Conservation (phyloP, 2,329 filamentous ascomycete species). For the Beauveria pseudobassiana region DNA sequence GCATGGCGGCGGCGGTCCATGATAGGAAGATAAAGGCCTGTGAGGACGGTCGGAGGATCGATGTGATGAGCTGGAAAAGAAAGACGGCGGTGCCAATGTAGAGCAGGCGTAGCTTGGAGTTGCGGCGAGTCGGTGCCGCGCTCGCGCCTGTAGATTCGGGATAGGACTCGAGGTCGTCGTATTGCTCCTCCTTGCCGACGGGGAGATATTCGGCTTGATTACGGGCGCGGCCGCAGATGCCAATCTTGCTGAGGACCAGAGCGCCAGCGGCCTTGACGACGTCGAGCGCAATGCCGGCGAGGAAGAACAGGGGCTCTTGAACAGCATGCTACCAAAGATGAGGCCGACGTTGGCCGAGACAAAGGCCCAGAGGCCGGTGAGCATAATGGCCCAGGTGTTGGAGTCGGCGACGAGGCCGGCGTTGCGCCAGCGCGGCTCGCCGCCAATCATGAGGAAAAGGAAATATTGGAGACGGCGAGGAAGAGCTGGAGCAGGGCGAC, state of each 20-base stretch:
- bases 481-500: conserved; percentile 8
- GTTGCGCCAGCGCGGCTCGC: conserved; percentile 29
- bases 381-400: conserved; percentile 23
- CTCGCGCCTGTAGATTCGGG: background rate
- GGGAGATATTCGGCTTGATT: conserved; percentile 14
- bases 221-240: background rate
- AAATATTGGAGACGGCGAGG: conserved; percentile 19
- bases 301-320: conserved; percentile 18
- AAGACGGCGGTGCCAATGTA: conserved; percentile 14
- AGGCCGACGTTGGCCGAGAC: conserved; percentile 15
- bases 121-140: background rate
- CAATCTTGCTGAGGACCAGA: conserved; percentile 5
- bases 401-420: conserved; percentile 24
- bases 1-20: conserved; percentile 25
- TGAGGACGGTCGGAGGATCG: conserved; percentile 21
- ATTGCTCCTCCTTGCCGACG: conserved; percentile 20
- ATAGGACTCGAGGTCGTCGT: conserved; percentile 8
- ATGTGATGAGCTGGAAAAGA: conserved; percentile 17
- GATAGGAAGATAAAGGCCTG: conserved; percentile 27
- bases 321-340: conserved; percentile 16
- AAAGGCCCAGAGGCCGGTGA: conserved; percentile 23
- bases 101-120: background rate
- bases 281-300: conserved; percentile 17
- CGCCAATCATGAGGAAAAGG: conserved; percentile 23
- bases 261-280: conserved; percentile 20